Percentiles rank a stretch among this genome's conserved stretches.
Conservation (phyloP, 2,329 filamentous ascomycete genomes). For the Parascedosporium putredinis region DNA sequence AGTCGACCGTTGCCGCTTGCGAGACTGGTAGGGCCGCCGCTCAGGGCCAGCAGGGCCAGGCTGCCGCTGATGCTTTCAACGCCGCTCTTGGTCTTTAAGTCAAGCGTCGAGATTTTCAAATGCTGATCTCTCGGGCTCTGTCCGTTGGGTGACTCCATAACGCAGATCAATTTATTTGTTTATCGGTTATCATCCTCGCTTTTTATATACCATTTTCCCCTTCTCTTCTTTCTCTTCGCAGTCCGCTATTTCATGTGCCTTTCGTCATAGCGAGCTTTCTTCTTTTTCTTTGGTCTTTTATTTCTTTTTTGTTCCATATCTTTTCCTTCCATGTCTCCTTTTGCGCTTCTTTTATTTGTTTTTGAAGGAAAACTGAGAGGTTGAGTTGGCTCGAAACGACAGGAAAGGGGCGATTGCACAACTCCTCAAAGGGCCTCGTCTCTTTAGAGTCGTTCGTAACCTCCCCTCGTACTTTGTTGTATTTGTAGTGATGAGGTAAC, state of each 20-base stretch:
- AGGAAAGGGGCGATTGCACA: neutral
- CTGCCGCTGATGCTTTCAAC: constrained; percentile 16
- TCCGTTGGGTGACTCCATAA: neutral
- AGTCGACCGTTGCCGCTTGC: constrained; percentile 12
- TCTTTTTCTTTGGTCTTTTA: neutral
- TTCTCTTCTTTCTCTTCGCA: neutral
- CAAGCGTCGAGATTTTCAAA: neutral
- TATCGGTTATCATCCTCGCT: neutral
- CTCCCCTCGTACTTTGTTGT: neutral
- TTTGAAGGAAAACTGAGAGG: neutral
- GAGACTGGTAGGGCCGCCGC: constrained; percentile 13
- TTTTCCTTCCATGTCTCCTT: neutral
- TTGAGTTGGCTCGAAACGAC: constrained; percentile 1
- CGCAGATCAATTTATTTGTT: neutral
- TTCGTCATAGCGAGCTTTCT: constrained; percentile 1
- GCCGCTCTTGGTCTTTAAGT: constrained; percentile 9
- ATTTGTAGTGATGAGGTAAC: constrained; percentile 6
- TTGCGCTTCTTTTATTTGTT: neutral
- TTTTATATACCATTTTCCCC: neutral
- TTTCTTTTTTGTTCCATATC: neutral
- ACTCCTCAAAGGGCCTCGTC: neutral
- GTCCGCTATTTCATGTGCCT: neutral
- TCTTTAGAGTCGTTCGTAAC: neutral
- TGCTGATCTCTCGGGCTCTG: neutral
- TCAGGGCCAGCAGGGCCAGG: constrained; percentile 13